These are phyloP conservation scores for Brassica cretica DNA, from an alignment of 345 rosid species.

Conservation along the genomic window DNA sequence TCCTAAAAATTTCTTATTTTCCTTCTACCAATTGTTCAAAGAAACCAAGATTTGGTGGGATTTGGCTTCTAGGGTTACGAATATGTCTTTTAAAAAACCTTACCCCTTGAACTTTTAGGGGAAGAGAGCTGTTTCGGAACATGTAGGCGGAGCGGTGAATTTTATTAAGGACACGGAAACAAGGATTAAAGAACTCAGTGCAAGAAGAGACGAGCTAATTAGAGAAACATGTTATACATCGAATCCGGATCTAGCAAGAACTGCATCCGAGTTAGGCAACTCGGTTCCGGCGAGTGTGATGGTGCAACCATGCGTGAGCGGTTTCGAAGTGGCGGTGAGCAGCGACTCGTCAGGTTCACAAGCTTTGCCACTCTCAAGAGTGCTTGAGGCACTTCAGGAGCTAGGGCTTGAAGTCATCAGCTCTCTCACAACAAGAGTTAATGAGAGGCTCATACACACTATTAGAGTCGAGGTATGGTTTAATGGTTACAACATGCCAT, in stretches of 20 bases:
- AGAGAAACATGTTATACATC: conserved; percentile 3
- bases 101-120: conserved; percentile 39
- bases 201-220: conserved; percentile 42
- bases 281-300: conserved; percentile 18
- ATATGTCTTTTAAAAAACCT: neutral
- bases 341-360: conserved; percentile 29
- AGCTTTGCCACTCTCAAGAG: conserved; percentile 46
- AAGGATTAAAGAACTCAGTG: conserved; percentile 37
- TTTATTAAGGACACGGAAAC: conserved; percentile 45
- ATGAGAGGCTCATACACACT: conserved; percentile 45
- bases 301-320: conserved; percentile 44
- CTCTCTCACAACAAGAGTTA: conserved; percentile 42
- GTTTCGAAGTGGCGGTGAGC: conserved; percentile 46
- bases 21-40: neutral
- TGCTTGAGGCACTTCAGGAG: conserved; percentile 41
- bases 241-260: conserved; percentile 6
- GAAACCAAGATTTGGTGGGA: conserved; percentile 26
- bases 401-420: conserved; percentile 47
- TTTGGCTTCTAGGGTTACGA: conserved; percentile 34
- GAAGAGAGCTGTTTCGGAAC: conserved; percentile 53
- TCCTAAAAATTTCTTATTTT: neutral
- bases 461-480: conserved; percentile 50
- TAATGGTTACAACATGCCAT: conserved; percentile 12
- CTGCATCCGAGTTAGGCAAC: conserved; percentile 11
- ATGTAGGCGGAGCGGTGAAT: conserved; percentile 46